Evolutionary conservation across 1,284 basidiomycete genomes (phyloP).

Genomic region (Cryptococcus sp.): DNA sequence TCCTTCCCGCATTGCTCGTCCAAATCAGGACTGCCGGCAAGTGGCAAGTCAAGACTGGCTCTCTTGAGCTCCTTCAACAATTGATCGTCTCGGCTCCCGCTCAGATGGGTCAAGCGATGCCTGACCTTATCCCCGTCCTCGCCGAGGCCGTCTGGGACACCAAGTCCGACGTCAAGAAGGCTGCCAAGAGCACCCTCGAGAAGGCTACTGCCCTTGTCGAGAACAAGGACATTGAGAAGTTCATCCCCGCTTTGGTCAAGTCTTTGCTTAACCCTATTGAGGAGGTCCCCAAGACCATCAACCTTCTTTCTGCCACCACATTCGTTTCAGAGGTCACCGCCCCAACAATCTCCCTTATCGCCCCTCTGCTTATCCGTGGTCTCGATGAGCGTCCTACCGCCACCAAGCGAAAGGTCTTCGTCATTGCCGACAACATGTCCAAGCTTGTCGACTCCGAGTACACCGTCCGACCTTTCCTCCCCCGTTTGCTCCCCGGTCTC

Average conservation of each 20-base stretch:
- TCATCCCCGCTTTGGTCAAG: conserved; percentile 97
- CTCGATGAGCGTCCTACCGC: conserved; percentile 91
- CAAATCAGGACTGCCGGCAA: conserved; percentile 97
- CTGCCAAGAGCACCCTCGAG: conserved; percentile 89
- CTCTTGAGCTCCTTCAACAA: conserved; percentile 82
- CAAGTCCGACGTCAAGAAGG: conserved; percentile 99
- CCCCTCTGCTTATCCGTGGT: conserved; percentile 95
- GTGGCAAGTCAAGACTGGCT: conserved; percentile 98
- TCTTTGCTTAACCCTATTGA: conserved; percentile 98
- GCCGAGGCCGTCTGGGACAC: conserved; percentile 99
- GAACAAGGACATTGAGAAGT: conserved; percentile 92
- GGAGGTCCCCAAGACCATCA: conserved; percentile 95
- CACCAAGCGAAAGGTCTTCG: conserved; percentile 94
- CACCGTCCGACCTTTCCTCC: conserved; percentile 94
- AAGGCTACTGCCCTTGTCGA: conserved; percentile 91
- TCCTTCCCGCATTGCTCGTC: conserved; percentile 88
- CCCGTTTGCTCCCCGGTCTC: conserved; percentile 89
- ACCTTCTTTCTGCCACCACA: conserved; percentile 96
- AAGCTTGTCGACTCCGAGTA: conserved; percentile 95
- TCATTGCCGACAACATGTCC: conserved; percentile 97
- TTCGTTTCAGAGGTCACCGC: conserved; percentile 99
- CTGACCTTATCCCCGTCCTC: conserved; percentile 94
- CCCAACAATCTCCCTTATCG: conserved; percentile 98
- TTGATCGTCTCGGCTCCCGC: conserved; percentile 80
- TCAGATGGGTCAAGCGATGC: conserved; percentile 89